Evolutionary conservation across 305 asterid species (phyloP).

Genomic region (Fraxinus paxiana): DNA sequence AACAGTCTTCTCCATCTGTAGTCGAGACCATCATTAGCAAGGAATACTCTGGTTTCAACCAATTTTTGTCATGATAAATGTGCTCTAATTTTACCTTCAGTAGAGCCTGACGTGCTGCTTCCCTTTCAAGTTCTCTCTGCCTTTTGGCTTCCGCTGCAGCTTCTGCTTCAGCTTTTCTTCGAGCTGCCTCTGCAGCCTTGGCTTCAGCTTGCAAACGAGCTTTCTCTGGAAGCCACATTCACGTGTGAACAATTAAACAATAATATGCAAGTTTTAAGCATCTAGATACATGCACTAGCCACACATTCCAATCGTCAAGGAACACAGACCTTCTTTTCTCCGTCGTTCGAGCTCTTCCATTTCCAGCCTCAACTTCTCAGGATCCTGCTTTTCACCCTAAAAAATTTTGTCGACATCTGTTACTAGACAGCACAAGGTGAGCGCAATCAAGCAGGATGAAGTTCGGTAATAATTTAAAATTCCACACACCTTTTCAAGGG

Average conservation of each 20-base stretch:
- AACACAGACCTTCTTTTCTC: constrained; percentile 58
- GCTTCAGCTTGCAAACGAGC: constrained; percentile 79
- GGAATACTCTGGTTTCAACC: background rate
- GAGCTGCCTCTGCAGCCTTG: constrained; percentile 67
- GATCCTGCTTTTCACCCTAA: constrained; percentile 59
- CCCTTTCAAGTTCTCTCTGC: constrained; percentile 69
- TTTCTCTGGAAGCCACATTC: constrained; percentile 42
- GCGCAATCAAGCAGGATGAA: constrained; percentile 8
- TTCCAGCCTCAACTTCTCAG: constrained; percentile 58
- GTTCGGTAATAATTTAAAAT: constrained; percentile 7
- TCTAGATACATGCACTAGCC: background rate
- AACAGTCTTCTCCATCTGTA: constrained; percentile 78
- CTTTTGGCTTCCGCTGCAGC: constrained; percentile 62
- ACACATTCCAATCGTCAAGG: background rate
- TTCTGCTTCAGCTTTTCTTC: constrained; percentile 56
- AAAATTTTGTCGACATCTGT: constrained; percentile 13
- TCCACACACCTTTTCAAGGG: constrained; percentile 44
- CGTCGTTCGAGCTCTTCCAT: constrained; percentile 68
- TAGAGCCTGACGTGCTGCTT: constrained; percentile 80
- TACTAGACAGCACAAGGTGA: background rate
- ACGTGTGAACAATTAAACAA: background rate
- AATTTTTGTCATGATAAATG: background rate
- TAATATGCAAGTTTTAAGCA: background rate
- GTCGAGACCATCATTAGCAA: background rate
- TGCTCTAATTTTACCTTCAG: constrained; percentile 46